A percentile compares a stretch with the other conserved stretches of the same genome.
These are phyloP conservation scores for Mucuna pruriens DNA, from an alignment of 306 rosid genomes.

Conservation along the genomic window DNA sequence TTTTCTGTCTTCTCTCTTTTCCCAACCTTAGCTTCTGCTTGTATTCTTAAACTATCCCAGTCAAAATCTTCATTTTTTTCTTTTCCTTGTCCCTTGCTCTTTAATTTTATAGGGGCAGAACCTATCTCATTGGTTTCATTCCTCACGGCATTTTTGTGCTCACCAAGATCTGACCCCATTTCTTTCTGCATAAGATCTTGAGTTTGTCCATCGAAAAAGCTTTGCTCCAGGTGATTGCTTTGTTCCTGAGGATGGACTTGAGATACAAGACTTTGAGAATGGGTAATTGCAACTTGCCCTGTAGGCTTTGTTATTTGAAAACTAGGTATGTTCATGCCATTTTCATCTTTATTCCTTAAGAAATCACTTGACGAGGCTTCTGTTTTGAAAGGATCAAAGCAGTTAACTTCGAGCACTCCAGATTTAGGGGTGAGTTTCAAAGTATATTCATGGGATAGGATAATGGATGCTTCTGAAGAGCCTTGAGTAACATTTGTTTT, in stretches of 20 bases:
- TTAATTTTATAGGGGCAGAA: slow-evolving; percentile 52
- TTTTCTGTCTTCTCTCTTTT: slow-evolving; percentile 63
- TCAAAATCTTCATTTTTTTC: slow-evolving; percentile 52
- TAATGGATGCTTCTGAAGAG: slow-evolving; percentile 47
- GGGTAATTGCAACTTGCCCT: slow-evolving; percentile 41
- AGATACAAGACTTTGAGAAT: slow-evolving; percentile 46
- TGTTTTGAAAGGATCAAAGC: slow-evolving; percentile 52
- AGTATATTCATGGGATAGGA: slow-evolving; percentile 41
- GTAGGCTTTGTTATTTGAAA: slow-evolving; percentile 56
- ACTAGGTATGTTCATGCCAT: slow-evolving; percentile 52
- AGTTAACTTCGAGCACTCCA: slow-evolving; percentile 46
- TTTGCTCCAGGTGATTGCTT: slow-evolving; percentile 41
- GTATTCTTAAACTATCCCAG: slow-evolving; percentile 82
- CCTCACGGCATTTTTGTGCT: slow-evolving; percentile 41
- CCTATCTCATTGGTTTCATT: slow-evolving; percentile 56
- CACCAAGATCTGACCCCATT: slow-evolving; percentile 44
- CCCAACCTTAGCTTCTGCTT: slow-evolving; percentile 63
- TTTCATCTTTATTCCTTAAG: slow-evolving; percentile 52
- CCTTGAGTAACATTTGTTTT: slow-evolving; percentile 41
- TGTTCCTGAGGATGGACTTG: slow-evolving; percentile 42
- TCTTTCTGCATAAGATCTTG: slow-evolving; percentile 46
- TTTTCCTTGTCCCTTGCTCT: slow-evolving; percentile 54
- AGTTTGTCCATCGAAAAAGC: slow-evolving; percentile 42
- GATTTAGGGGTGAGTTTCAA: slow-evolving; percentile 46
- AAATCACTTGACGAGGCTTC: slow-evolving; percentile 47